Evolutionary conservation across 805 yeast species (phyloP), one percentile per base, ranked within the genome.

Genomic region (Jamesozyma gamospora): DNA sequence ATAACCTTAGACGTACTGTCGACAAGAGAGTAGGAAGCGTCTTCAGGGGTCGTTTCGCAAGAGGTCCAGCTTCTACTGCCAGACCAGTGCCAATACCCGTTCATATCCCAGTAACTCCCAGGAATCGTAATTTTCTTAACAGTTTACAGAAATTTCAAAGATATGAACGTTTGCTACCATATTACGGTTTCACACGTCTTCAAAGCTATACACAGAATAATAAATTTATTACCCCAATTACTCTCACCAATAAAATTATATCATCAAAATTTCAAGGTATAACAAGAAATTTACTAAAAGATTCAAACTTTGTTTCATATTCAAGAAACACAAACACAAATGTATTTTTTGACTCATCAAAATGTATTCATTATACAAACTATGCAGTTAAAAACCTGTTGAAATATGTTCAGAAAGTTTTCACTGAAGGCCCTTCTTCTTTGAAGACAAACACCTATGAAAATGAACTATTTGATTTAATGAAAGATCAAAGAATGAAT

Each of bases 341-440:
- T 8, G 8, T 8, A 21, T 21, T 47, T 36, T 51, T n/a, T n/a
- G n/a, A 50, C 27, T 51, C 56, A 7, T 49, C 52, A 2, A 45
- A 51, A 8, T 43, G 48, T 21, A 50, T 51, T 28, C 40, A 37
- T 18, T 49, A 43, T 21, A 51, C 79, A 2, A 72, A 70, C 39
- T 79, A 77, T 48, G 83, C 79, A 41, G 79, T 75, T 21, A 64
- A 65, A 44, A 76, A 71, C 50, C 62, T 80, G 56, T 74, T 28
- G 12, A 14, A 19, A 2, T 36, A 18, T 2, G n/a, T 26, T 10
- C 15, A 10, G 8, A 24, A 15, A 4, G 11, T 25, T 4, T 24
- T 34, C 16, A 10, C 12, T 4, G 16, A 27, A 17, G 18, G 18
- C 7, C n/a, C 35, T 11, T 11, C 5, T 4, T 15, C 36, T 15